phyloP scores from a whole-genome alignment of 495 filamentous ascomycete species.

The Hypoxylon trugodes region DNA sequence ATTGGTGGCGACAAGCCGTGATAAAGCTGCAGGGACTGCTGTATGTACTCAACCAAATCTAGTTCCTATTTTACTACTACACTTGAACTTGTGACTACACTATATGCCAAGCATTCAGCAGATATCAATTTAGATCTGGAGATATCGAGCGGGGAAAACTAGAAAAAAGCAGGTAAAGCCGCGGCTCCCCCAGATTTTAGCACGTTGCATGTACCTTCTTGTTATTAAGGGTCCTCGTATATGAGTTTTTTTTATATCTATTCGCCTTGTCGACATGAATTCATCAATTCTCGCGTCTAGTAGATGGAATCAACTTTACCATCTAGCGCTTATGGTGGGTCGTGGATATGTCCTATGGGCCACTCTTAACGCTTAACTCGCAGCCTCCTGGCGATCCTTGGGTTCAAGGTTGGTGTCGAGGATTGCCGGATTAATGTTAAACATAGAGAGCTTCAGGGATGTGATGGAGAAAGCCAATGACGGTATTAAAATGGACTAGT shows the following conservation, averaged over 20 bases:
- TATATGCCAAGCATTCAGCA: conserved; percentile 23
- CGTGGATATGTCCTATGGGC: conserved; percentile 8
- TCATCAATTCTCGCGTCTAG: conserved; percentile 17
- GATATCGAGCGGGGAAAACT: conserved; percentile 14
- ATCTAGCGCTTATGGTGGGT: conserved; percentile 14
- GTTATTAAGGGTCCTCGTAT: conserved; percentile 13
- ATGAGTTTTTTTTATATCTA: conserved; percentile 6
- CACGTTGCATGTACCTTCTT: conserved; percentile 16
- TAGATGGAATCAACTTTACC: conserved; percentile 3
- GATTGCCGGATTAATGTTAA: conserved; percentile 1
- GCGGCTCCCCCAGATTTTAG: conserved; percentile 29
- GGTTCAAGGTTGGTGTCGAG: not conserved
- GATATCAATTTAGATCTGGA: conserved; percentile 26
- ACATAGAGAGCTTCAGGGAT: conserved; percentile 14
- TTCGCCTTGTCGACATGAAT: conserved; percentile 21
- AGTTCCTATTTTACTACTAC: too few species aligned
- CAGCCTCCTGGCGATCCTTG: conserved; percentile 16
- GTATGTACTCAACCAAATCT: not conserved
- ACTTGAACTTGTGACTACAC: not conserved
- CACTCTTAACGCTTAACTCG: conserved; percentile 14
- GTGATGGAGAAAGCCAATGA: conserved; percentile 19
- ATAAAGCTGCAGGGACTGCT: conserved; percentile 34
- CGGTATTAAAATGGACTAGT: conserved; percentile 23
- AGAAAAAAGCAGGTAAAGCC: conserved; percentile 15
- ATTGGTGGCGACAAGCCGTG: conserved; percentile 19